phyloP scores from a whole-genome alignment of 805 yeast species.

The Lipomyces sp. region DNA sequence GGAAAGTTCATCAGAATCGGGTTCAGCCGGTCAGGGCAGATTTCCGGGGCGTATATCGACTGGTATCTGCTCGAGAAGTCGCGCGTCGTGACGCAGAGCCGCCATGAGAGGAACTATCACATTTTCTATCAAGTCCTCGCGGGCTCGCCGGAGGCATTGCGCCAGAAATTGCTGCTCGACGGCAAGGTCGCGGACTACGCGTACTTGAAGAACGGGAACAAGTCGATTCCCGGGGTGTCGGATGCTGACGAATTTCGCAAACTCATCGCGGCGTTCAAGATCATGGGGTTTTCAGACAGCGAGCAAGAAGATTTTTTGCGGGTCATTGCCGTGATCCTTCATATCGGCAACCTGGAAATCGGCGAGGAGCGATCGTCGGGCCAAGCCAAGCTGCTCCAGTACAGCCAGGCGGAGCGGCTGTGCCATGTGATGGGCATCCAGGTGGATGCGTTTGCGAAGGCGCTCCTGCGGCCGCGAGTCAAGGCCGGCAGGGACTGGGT shows the following conservation, averaged over 20 bases:
- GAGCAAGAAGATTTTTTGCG: constrained; percentile 61
- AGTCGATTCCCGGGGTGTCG: constrained; percentile 66
- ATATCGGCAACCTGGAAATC: constrained; percentile 81
- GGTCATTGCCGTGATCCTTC: constrained; percentile 71
- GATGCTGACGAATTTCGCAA: constrained; percentile 65
- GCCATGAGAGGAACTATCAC: constrained; percentile 85
- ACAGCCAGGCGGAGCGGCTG: constrained; percentile 50
- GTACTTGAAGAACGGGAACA: constrained; percentile 57
- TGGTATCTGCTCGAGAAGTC: constrained; percentile 94
- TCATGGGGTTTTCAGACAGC: constrained; percentile 61
- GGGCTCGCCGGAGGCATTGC: constrained; percentile 54
- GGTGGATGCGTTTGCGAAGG: constrained; percentile 51
- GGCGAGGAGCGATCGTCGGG: constrained; percentile 52
- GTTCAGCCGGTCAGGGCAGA: constrained; percentile 59
- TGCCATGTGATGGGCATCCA: constrained; percentile 64
- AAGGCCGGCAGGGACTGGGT: constrained; percentile 89
- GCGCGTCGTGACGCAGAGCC: constrained; percentile 74
- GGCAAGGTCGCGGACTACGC: constrained; percentile 47
- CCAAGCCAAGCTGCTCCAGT: constrained; percentile 66
- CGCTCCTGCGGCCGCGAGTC: constrained; percentile 74
- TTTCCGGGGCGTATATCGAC: constrained; percentile 87
- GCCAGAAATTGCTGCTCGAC: constrained; percentile 39
- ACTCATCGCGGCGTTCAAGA: constrained; percentile 63
- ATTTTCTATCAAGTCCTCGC: constrained; percentile 81
- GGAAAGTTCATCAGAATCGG: constrained; percentile 93